Percentiles rank a stretch among this genome's conserved stretches.
Evolutionary conservation across 23 red algal genomes (phyloP).

Genomic region (Gracilaria gracilis): DNA sequence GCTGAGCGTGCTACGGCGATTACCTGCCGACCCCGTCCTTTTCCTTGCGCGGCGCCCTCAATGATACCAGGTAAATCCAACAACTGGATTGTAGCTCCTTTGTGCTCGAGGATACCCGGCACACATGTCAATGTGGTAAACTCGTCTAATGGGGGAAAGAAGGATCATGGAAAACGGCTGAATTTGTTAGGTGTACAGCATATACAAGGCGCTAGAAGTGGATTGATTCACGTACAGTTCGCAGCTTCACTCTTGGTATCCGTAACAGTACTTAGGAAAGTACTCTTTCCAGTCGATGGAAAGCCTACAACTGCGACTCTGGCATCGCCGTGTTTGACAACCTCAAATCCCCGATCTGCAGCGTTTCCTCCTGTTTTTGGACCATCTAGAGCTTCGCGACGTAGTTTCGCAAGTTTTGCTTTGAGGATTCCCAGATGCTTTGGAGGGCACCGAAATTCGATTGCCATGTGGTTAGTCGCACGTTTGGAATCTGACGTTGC

Average conservation of each 20-base stretch:
- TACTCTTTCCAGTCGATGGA: conserved; percentile 98
- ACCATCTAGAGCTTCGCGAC: conserved; percentile 89
- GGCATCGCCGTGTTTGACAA: conserved; percentile 94
- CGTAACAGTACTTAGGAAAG: conserved; percentile 90
- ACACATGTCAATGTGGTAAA: conserved; percentile 97
- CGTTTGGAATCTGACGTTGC: no score
- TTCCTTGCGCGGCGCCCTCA: conserved; percentile 94
- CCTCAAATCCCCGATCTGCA: conserved; percentile 92
- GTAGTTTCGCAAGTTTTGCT: conserved; percentile 94
- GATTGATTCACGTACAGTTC: conserved; percentile 56
- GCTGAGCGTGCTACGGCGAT: conserved; percentile 92
- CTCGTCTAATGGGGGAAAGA: conserved; percentile 65
- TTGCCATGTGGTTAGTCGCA: not conserved
- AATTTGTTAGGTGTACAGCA: not conserved
- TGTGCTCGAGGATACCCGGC: conserved; percentile 87
- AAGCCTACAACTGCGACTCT: conserved; percentile 95
- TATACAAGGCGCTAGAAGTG: not conserved
- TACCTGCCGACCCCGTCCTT: conserved; percentile 95
- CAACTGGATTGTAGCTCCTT: conserved; percentile 97
- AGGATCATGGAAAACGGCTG: not conserved
- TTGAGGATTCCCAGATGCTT: conserved; percentile 94
- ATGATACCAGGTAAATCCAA: conserved; percentile 99
- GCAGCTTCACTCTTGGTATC: conserved; percentile 93
- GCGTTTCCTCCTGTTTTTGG: conserved; percentile 73
- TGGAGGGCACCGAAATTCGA: not conserved